phyloP scores from a whole-genome alignment of 2,329 filamentous ascomycete genomes.

The Rhinocladiella similis region DNA sequence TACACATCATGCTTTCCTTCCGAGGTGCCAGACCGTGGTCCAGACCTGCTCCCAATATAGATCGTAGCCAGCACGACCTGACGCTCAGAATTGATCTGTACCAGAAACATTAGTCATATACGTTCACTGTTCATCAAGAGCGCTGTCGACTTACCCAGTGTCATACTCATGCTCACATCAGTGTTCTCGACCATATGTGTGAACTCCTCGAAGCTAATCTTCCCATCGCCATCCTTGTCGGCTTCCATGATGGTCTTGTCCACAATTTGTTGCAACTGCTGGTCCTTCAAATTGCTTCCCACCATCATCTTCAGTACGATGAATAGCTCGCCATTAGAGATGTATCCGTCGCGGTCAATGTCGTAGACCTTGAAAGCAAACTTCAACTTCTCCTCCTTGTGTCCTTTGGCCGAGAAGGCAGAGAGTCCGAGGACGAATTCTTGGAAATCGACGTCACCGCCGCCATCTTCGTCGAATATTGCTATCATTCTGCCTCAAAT shows the following conservation, averaged over 20 bases:
- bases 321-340: conserved; percentile 97
- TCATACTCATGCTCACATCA: conserved; percentile 68
- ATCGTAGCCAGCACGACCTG: neutral
- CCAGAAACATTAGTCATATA: neutral
- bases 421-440: conserved; percentile 95
- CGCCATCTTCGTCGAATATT: conserved; percentile 98
- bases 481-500: conserved; percentile 79
- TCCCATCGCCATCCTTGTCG: conserved; percentile 90
- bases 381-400: conserved; percentile 96
- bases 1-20: too few species aligned
- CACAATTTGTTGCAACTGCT: conserved; percentile 97
- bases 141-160: conserved; percentile 52
- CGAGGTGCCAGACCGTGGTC: too few species aligned
- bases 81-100: conserved; percentile 20
- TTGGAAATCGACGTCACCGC: conserved; percentile 96
- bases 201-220: conserved; percentile 99
- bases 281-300: conserved; percentile 96
- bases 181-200: conserved; percentile 98
- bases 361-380: conserved; percentile 99
- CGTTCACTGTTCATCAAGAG: neutral
- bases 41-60: neutral
- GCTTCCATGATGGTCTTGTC: conserved; percentile 99
- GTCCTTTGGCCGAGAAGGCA: conserved; percentile 95
- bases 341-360: conserved; percentile 97
- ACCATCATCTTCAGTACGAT: conserved; percentile 99